Evolutionary conservation across 306 rosid species (phyloP), one percentile per base, ranked within the genome.

Genomic region (Argentina anserina): DNA sequence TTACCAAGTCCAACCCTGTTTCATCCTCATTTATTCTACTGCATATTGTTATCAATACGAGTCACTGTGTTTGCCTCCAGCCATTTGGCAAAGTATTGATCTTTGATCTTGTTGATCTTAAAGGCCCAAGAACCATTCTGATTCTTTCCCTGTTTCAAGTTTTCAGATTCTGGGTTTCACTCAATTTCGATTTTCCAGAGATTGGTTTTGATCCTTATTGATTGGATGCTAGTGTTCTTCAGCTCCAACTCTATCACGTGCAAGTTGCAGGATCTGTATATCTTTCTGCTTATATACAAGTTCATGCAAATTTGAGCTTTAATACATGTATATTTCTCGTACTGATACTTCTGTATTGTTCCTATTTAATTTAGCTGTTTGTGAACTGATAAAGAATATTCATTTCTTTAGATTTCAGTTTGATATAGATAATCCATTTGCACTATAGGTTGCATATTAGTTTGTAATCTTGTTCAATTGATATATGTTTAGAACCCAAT

Each of bases 231-330:
- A 4, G 20, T 76, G 31, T 73, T 36, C 21, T 70, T 78, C 69
- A 6, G 56, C 75, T 52, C 56, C 49, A 47, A 59, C 28, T 71
- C 47, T 26, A 26, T 69, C 39, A 50, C n/a, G 67, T 49, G 50
- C 61, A 45, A 39, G 34, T 68, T 82, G 20, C 43, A 47, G 5
- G 28, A 2, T 13, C 63, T 46, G 49, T 42, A 43, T 10, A 2
- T 71, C 37, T 40, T 55, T 26, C 25, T 71, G 55, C 29, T 79
- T 77, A 58, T 5, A 72, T 33, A 23, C 43, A 75, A 78, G 76
- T 74, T 70, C 73, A 46, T 76, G 61, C 75, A 47, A 47, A 29
- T 69, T 80, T 61, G 55, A 69, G 77, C 74, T 53, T 74, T 33
- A 39, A 17, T 49, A 23, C 65, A 70, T 75, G 65, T 63, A 40